A percentile compares a stretch with the other conserved stretches of the same genome.
Conservation (phyloP, 2,329 filamentous ascomycete species). For the Reticulascus tulasneorum region DNA sequence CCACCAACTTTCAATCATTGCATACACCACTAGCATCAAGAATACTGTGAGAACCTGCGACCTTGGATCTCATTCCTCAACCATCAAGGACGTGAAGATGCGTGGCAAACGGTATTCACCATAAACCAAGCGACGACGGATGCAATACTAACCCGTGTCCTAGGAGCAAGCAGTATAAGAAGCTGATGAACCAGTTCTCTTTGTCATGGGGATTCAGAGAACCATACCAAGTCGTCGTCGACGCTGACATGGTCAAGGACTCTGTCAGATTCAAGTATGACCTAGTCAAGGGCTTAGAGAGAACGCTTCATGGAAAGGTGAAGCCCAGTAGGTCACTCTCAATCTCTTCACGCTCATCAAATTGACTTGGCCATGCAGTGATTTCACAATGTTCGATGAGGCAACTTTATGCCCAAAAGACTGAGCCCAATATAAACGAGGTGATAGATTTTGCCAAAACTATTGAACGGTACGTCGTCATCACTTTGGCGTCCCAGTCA, state of each 20-base stretch:
- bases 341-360: not conserved
- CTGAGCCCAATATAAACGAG: conserved; percentile 46
- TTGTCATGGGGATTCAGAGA: conserved; percentile 86
- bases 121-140: too few species aligned
- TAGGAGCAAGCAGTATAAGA: conserved; percentile 55
- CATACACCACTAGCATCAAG: too few species aligned
- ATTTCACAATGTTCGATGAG: conserved; percentile 79
- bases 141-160: too few species aligned
- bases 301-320: conserved; percentile 81
- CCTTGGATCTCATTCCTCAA: too few species aligned
- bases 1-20: too few species aligned
- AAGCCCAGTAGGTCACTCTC: conserved; percentile 63
- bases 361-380: conserved; percentile 39
- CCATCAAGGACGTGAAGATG: conserved; percentile 35
- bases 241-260: conserved; percentile 80
- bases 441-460: conserved; percentile 72
- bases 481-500: too few species aligned
- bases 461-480: conserved; percentile 60
- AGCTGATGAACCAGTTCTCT: conserved; percentile 91
- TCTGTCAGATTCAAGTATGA: conserved; percentile 86
- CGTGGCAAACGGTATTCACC: conserved; percentile 48
- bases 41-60: too few species aligned
- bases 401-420: conserved; percentile 65
- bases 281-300: conserved; percentile 68
- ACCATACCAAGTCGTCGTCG: conserved; percentile 89